Evolutionary conservation across 352 stramenopile species (phyloP), one percentile per base, ranked within the genome.

Genomic region (Elongisporangium prolatum): DNA sequence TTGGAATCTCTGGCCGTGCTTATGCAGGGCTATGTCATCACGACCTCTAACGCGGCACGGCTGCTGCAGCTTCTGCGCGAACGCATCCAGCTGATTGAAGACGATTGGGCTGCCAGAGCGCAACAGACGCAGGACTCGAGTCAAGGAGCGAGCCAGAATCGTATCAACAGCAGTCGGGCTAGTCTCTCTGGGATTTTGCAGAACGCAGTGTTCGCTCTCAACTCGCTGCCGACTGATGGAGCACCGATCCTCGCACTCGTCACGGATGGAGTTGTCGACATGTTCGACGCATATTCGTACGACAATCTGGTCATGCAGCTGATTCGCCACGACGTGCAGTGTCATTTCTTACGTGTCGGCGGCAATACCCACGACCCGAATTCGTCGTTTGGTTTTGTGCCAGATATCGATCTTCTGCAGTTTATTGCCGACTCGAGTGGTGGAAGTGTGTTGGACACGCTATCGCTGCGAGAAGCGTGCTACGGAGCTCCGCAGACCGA

Each of bases 281-380:
- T 93, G 11, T 74, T 74, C 18, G 68, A 94, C 40, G 74, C 75
- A 6, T 93, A 86, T 59, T 80, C 78, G 4, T 96, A 96, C 48
- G 87, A 96, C 65, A 89, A 84, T 28, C 59, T 96, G 48, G 64
- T 95, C 25, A 95, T 95, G 87, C 85, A 96, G 48, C 78, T 96
- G n/a, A 79, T 87, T 48, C 84, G 87, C 6, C 87, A 96, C 59
- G 84, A 96, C 63, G 84, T 95, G 49, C 77, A 92, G 48, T 95
- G 85, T 48, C 77, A 95, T 56, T 93, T 94, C 52, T 69, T 96
- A 48, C 75, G 78, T 2, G 72, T 95, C 22, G 84, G 87, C 11
- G 77, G 78, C 17, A 64, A 69, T 2, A 60, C 75, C 48, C 81
- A 80, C 40, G 77, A 88, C 24, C 66, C 80, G 13, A 78, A 86